Conservation (phyloP, 148 eudicot species). For the Camellia granthamiana region DNA sequence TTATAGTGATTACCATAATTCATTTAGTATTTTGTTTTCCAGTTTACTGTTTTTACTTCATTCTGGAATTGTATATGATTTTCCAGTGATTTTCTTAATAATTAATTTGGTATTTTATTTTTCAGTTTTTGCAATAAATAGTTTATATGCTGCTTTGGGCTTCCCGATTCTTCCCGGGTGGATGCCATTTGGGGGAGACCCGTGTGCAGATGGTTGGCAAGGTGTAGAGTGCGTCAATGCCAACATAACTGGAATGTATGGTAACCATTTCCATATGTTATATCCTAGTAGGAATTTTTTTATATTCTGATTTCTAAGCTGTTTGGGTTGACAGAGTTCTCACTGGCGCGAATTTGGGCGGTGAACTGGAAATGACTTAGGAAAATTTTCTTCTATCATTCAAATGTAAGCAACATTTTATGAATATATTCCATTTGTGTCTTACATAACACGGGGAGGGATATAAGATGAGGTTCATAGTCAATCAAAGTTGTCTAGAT, state of each 20-base stretch:
- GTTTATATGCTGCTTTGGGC: constrained; percentile 75
- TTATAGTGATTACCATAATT: neutral
- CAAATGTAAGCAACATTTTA: constrained; percentile 53
- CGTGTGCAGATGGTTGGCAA: constrained; percentile 86
- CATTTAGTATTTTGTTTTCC: neutral
- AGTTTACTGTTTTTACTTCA: neutral
- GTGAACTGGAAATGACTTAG: constrained; percentile 55
- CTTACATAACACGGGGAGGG: neutral
- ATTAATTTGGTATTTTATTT: constrained; percentile 17
- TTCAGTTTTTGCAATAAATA: constrained; percentile 75
- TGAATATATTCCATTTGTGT: neutral
- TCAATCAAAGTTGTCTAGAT: neutral
- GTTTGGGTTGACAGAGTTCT: constrained; percentile 52
- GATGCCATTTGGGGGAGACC: constrained; percentile 88
- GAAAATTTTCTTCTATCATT: constrained; percentile 61
- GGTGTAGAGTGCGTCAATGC: constrained; percentile 91
- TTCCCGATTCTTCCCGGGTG: constrained; percentile 74
- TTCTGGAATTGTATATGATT: neutral
- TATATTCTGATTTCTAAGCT: constrained; percentile 4
- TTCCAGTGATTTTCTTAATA: neutral
- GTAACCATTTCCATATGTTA: neutral
- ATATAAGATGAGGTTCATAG: neutral
- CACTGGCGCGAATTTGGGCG: constrained; percentile 64
- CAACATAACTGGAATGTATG: constrained; percentile 79
- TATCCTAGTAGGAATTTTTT: neutral